Base-by-base conservation (phyloP, 495 filamentous ascomycete genomes). In the Hyaloscypha finlandica region DNA sequence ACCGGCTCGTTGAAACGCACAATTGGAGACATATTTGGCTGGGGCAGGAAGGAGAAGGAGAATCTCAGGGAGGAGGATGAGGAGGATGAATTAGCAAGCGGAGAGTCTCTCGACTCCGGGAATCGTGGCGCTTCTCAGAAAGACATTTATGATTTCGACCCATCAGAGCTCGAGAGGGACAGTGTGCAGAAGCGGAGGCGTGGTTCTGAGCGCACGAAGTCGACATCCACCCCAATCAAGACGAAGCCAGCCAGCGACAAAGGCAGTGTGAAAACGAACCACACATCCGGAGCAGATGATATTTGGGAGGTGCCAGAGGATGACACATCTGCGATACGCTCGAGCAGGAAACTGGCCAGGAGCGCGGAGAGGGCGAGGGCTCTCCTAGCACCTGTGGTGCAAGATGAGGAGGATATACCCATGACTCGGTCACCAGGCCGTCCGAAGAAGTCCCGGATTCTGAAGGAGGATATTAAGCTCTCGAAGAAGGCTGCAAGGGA, bases 401-500 rank as follows among this genome's bases (percentile, higher is more conserved):
- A 48, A 20, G 35, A 25, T 25, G 2, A 45, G 9, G 19, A 20
- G 14, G 52, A 19, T 19, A 65, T 6, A n/a, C 56, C 42, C 8
- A 45, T 29, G 12, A 57, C 33, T 12, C 52, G 61, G 9, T 37
- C 52, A 31, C 64, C 22, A 19, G 65, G 64, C 11, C 51, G 59
- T 29, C 67, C 68, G 56, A 53, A 61, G 25, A 73, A 73, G 48
- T 42, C 51, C 0, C 53, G 63, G 37, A 52, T 70, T 12, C 60
- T 73, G 31, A 73, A 63, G 52, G 63, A 68, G 9, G 70, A 53
- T 22, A 65, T 68, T 29, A 31, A 59, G 16, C 35, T 66, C 25
- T 65, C 70, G 9, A 70, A 63, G 4, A 52, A 70, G 48, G 71
- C 59, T 30, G 59, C 29, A 35, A n/a, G 65, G n/a, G 57, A 68